phyloP scores from a whole-genome alignment of 495 filamentous ascomycete species.

The Chaetomium cochliodes region DNA sequence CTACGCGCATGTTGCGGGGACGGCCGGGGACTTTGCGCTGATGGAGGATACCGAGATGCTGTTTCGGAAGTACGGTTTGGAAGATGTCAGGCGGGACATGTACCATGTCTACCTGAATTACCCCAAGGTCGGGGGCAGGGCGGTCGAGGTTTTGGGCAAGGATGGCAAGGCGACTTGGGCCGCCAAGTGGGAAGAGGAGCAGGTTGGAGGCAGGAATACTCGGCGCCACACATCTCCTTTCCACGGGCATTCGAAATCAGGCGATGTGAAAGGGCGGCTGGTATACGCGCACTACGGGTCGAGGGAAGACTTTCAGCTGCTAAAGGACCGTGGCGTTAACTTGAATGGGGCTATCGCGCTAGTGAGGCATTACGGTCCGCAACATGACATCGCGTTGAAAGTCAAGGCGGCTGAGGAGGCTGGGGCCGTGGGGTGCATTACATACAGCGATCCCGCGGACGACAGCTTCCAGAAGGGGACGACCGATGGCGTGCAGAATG shows the following conservation, averaged over 20 bases:
- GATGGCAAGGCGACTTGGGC: conserved; percentile 72
- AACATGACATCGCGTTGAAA: conserved; percentile 71
- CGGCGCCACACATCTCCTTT: conserved; percentile 69
- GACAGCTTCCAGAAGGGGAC: conserved; percentile 71
- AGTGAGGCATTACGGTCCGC: conserved; percentile 74
- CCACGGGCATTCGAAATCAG: conserved; percentile 84
- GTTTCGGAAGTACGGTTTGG: conserved; percentile 67
- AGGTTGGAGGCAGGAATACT: conserved; percentile 50
- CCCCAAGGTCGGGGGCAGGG: conserved; percentile 70
- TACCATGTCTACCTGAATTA: conserved; percentile 94
- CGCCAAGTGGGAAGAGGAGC: conserved; percentile 79
- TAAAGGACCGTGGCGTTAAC: conserved; percentile 69
- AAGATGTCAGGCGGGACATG: conserved; percentile 67
- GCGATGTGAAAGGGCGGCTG: conserved; percentile 86
- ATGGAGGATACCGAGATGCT: conserved; percentile 76
- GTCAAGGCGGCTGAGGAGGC: conserved; percentile 84
- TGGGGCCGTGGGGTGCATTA: conserved; percentile 81
- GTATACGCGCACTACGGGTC: conserved; percentile 94
- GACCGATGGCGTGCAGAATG: conserved; percentile 75
- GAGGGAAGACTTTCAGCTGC: conserved; percentile 70
- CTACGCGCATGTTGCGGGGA: conserved; percentile 86
- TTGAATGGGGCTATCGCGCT: conserved; percentile 79
- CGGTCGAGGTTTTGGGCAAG: conserved; percentile 68
- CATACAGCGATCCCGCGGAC: conserved; percentile 85
- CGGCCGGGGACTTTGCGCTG: conserved; percentile 79